Evolutionary conservation across 371 early-diverging fungal genomes (phyloP), one percentile per base, ranked within the genome.

Genomic region (Rhizopus delemar): DNA sequence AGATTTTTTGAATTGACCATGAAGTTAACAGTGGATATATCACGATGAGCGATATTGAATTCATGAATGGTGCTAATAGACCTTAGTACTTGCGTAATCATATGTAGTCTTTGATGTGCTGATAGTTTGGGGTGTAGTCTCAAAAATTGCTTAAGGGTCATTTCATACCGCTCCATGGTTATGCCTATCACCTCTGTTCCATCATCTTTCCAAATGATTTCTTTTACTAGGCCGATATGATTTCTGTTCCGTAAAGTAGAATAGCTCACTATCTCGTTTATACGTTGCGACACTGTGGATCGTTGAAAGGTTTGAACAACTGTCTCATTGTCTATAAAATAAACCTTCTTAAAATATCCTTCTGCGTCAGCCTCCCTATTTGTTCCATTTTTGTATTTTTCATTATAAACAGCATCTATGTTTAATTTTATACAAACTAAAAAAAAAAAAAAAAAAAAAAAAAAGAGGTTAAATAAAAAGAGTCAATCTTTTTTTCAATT

Each of bases 21-120:
- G 59, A 83, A 80, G 38, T 86, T 86, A 29, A 83, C 84, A 51
- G 84, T 84, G 0, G 83, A 83, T 9, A 86, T 59, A 63, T 86
- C 85, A 8, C 87, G 76, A 61, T 86, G 87, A 0, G 87, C 85
- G 9, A 86, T 69, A 7, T 85, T 85, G 5, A 74, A 69, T n/a
- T 65, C 60, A 51, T 86, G 87, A 35, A 83, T 73, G 0, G 66
- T 68, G 41, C 74, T 65, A 60, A 86, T 72, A 31, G 82, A 82
- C 11, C 63, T 52, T 5, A 85, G 51, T 80, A 86, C 80, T 49
- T 85, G 84, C 15, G 57, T 59, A 33, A 86, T 77, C 7, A 86
- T 74, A 38, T 70, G 55, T 41, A 77, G 73, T 48, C 84, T 83
- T 57, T 84, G 85, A 28, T 72, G 63, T 3, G 79, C 76, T 0